Conservation (phyloP, 805 yeast genomes). For the Groenewaldozyma salmanticensis region DNA sequence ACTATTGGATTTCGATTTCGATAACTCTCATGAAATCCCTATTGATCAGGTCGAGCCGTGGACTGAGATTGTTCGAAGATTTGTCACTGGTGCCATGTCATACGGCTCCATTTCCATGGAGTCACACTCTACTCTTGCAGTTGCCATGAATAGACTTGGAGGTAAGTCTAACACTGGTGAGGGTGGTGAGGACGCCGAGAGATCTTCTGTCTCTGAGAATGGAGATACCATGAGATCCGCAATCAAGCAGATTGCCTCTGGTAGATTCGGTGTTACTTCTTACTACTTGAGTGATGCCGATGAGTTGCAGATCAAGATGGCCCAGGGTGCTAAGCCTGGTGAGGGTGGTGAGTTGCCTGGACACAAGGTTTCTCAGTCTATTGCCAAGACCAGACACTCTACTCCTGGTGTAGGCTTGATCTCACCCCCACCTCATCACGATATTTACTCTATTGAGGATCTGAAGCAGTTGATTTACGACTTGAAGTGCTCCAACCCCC, state of each 20-base stretch:
- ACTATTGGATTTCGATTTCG: slow-evolving; percentile 80
- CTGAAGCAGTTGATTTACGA: slow-evolving; percentile 94
- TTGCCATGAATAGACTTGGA: slow-evolving; percentile 96
- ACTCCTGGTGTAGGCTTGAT: slow-evolving; percentile 95
- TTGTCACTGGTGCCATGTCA: slow-evolving; percentile 99
- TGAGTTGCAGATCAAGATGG: slow-evolving; percentile 96
- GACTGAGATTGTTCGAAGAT: slow-evolving; percentile 97
- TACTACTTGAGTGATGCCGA: slow-evolving; percentile 92
- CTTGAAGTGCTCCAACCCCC: slow-evolving; percentile 91
- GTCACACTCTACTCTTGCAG: slow-evolving; percentile 94
- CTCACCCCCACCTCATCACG: slow-evolving; percentile 98
- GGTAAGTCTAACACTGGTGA: slow-evolving; percentile 98
- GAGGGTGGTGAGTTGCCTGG: slow-evolving; percentile 99
- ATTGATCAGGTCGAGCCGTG: slow-evolving; percentile 98
- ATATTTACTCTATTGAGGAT: slow-evolving; percentile 96
- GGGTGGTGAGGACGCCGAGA: slow-evolving; percentile 97
- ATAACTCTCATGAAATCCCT: slow-evolving; percentile 64
- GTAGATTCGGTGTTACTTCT: slow-evolving; percentile 96
- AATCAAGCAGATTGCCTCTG: slow-evolving; percentile 95
- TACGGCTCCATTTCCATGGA: slow-evolving; percentile 98
- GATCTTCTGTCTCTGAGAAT: slow-evolving; percentile 66
- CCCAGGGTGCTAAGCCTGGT: slow-evolving; percentile 99
- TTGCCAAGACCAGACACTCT: slow-evolving; percentile 93
- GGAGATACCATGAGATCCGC: slow-evolving; percentile 99
- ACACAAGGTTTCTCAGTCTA: slow-evolving; percentile 75